Percentiles rank a stretch among this genome's conserved stretches.
These are phyloP conservation scores for Wolfiporia cocos DNA, from an alignment of 1,284 basidiomycete genomes.

Conservation along the genomic window DNA sequence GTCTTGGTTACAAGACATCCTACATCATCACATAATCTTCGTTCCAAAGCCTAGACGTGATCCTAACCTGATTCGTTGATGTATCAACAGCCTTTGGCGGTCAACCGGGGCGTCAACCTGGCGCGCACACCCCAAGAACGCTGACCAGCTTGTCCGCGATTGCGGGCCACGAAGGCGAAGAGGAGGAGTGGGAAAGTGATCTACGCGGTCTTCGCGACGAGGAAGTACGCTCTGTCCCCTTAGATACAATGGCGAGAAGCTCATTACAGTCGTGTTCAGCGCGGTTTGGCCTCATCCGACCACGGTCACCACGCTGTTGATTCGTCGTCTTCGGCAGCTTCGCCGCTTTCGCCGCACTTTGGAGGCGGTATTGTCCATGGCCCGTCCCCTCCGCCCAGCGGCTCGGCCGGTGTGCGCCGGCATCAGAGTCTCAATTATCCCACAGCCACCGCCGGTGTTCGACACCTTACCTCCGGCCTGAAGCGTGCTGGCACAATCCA, in stretches of 20 bases:
- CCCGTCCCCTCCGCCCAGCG: constrained; percentile 66
- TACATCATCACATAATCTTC: too few relatives aligned
- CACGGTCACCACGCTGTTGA: constrained; percentile 48
- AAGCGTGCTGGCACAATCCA: constrained; percentile 75
- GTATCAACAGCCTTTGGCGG: constrained; percentile 36
- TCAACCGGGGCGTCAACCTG: constrained; percentile 45
- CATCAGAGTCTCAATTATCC: constrained; percentile 77
- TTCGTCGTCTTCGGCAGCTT: constrained; percentile 38
- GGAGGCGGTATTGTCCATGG: constrained; percentile 33
- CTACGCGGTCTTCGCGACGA: constrained; percentile 52
- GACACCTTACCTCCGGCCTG: constrained; percentile 45
- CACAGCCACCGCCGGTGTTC: constrained; percentile 38
- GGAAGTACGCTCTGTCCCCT: too few relatives aligned
- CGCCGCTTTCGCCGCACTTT: constrained; percentile 60
- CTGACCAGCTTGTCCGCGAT: constrained; percentile 78
- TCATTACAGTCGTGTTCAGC: constrained; percentile 6
- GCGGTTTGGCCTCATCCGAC: constrained; percentile 27
- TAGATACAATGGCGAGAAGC: too few relatives aligned
- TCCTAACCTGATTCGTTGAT: background rate
- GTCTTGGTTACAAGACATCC: too few relatives aligned
- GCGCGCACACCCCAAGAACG: constrained; percentile 62
- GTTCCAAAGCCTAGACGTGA: too few relatives aligned
- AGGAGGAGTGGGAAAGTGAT: constrained; percentile 77
- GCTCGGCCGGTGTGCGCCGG: constrained; percentile 60
- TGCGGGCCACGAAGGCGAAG: constrained; percentile 77